Percentiles rank a stretch among this genome's conserved stretches.
phyloP scores from a whole-genome alignment of 495 filamentous ascomycete species.

The Podospora pseudopauciseta region DNA sequence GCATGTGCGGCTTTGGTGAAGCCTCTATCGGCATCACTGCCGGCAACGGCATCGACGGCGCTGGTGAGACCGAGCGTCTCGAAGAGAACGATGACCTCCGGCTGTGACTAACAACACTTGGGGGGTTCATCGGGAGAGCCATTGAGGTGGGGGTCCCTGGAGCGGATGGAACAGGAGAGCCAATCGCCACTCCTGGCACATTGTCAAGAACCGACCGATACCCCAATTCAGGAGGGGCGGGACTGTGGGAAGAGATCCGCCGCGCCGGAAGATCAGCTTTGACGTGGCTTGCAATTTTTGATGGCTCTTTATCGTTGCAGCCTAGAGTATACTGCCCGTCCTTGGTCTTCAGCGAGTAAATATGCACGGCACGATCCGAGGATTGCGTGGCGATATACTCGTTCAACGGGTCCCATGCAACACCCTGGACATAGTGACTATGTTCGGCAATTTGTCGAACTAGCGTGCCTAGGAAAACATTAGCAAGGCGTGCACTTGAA shows the following conservation, averaged over 20 bases:
- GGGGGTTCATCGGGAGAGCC: constrained; percentile 95
- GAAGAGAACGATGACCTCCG: constrained; percentile 94
- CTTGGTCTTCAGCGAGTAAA: constrained; percentile 93
- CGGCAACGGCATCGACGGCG: constrained; percentile 88
- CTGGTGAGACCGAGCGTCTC: constrained; percentile 89
- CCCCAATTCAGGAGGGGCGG: constrained; percentile 78
- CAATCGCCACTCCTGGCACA: constrained; percentile 55
- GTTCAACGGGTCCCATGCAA: constrained; percentile 97
- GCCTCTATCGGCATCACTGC: constrained; percentile 94
- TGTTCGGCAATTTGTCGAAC: constrained; percentile 97
- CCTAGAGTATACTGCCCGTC: constrained; percentile 88
- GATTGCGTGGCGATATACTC: constrained; percentile 98
- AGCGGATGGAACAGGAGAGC: constrained; percentile 84
- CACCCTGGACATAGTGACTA: constrained; percentile 97
- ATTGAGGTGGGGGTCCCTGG: constrained; percentile 92
- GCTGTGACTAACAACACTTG: constrained; percentile 79
- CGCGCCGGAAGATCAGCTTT: constrained; percentile 91
- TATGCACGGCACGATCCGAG: constrained; percentile 94
- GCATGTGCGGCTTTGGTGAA: constrained; percentile 69
- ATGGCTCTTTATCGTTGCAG: constrained; percentile 42
- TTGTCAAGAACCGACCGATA: constrained; percentile 56
- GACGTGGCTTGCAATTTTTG: constrained; percentile 51
- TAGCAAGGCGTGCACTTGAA: not conserved
- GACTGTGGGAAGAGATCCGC: constrained; percentile 87
- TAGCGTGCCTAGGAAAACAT: constrained; percentile 61